Conservation (phyloP, 108 stramenopile genomes). For the Conticribra weissflogii region DNA sequence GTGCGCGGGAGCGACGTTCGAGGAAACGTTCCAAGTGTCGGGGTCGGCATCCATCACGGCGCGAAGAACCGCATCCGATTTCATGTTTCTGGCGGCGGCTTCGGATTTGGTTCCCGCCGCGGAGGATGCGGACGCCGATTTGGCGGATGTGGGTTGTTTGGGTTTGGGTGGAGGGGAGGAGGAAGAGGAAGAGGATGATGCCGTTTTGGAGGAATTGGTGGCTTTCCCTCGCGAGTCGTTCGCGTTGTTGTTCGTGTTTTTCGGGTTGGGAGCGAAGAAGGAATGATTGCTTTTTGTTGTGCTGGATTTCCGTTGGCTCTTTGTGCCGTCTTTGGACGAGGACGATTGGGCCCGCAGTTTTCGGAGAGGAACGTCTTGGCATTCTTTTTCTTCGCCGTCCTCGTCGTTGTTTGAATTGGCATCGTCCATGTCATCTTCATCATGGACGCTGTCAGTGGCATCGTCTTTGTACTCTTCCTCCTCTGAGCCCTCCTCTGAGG, state of each 20-base stretch:
- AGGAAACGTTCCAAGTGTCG: slow-evolving; percentile 34
- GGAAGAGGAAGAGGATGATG: background rate
- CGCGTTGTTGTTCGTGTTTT: background rate
- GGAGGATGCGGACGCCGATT: slow-evolving; percentile 29
- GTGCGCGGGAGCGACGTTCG: too few relatives aligned
- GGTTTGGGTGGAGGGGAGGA: background rate
- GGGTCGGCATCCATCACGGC: slow-evolving; percentile 19
- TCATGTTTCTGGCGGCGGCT: slow-evolving; percentile 49
- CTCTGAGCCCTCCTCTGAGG: slow-evolving; percentile 16
- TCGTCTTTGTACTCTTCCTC: slow-evolving; percentile 2
- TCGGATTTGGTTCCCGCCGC: slow-evolving; percentile 39
- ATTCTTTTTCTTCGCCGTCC: slow-evolving; percentile 10
- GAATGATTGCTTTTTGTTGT: background rate
- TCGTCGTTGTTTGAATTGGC: slow-evolving; percentile 29
- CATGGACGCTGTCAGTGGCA: slow-evolving; percentile 25
- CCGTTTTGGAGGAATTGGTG: slow-evolving; percentile 11
- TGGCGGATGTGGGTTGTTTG: background rate
- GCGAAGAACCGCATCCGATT: slow-evolving; percentile 31
- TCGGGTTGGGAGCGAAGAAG: background rate
- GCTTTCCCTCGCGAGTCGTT: background rate
- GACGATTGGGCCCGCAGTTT: background rate
- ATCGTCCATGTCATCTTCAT: slow-evolving; percentile 43
- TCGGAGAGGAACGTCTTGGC: background rate
- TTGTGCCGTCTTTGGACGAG: too few relatives aligned
- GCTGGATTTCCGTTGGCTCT: too few relatives aligned